Conservation (phyloP, 139 green algal genomes). For the Prasinococcaceae sp. region DNA sequence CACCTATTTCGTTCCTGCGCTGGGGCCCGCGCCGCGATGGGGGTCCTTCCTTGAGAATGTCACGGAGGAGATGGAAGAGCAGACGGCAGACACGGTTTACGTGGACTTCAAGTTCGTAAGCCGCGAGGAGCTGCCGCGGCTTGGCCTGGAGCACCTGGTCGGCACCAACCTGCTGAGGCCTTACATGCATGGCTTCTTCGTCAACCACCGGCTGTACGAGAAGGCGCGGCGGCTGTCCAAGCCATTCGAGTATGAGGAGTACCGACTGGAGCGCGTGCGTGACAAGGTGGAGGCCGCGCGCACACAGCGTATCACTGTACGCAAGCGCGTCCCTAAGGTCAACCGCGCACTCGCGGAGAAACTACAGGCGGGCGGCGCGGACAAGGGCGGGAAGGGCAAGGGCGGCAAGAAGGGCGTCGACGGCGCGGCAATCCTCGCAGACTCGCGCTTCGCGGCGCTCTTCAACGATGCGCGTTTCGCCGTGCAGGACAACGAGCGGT, state of each 20-base stretch:
- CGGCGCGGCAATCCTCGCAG: too few species aligned
- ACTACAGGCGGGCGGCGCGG: too few species aligned
- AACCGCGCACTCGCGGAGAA: neutral
- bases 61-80: slow-evolving; percentile 94
- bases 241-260: slow-evolving; percentile 80
- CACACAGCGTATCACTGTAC: slow-evolving; percentile 55
- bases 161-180: slow-evolving; percentile 79
- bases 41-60: slow-evolving; percentile 88
- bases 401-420: too few species aligned
- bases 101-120: slow-evolving; percentile 95
- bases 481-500: too few species aligned
- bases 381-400: too few species aligned
- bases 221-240: slow-evolving; percentile 48
- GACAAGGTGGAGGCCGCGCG: slow-evolving; percentile 79
- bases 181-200: slow-evolving; percentile 99
- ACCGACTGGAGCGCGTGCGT: slow-evolving; percentile 60
- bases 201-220: slow-evolving; percentile 81
- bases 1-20: slow-evolving; percentile 75
- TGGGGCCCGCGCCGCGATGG: slow-evolving; percentile 85
- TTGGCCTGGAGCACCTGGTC: slow-evolving; percentile 77
- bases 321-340: slow-evolving; percentile 65
- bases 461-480: too few species aligned
- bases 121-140: slow-evolving; percentile 46
- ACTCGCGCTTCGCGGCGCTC: too few species aligned
- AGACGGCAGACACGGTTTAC: slow-evolving; percentile 54